These are phyloP conservation scores for Angomonas ambiguus DNA, from an alignment of 208 protist genomes.

Conservation along the genomic window DNA sequence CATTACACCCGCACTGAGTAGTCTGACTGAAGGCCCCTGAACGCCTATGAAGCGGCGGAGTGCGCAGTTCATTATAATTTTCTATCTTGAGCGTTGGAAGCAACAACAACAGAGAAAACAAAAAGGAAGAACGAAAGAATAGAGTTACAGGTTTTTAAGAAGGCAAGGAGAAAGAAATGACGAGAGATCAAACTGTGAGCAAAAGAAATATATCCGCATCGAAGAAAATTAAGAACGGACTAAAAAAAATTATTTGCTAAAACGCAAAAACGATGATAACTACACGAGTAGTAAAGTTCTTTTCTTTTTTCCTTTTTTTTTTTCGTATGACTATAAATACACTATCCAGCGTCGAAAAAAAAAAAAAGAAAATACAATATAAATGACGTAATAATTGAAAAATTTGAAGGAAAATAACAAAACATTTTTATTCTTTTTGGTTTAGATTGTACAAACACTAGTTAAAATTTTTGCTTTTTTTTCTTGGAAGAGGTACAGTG, in stretches of 20 bases:
- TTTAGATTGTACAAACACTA: too few relatives aligned
- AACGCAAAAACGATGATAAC: too few relatives aligned
- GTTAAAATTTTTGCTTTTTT: too few relatives aligned
- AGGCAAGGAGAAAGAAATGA: background rate
- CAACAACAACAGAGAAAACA: background rate
- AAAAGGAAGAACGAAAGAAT: background rate
- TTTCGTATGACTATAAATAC: background rate
- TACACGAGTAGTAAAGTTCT: too few relatives aligned
- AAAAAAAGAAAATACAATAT: conserved; percentile 17
- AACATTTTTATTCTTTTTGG: conserved; percentile 9
- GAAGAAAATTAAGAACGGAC: conserved; percentile 15
- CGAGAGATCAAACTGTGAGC: background rate
- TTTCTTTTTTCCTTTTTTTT: too few relatives aligned
- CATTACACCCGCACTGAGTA: too few relatives aligned
- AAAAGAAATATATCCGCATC: background rate
- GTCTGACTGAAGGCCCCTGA: too few relatives aligned
- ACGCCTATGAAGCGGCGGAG: too few relatives aligned
- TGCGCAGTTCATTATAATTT: too few relatives aligned
- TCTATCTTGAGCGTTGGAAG: too few relatives aligned
- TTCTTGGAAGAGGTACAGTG: too few relatives aligned
- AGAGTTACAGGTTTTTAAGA: background rate
- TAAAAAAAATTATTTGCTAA: conserved; percentile 14
- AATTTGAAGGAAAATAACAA: background rate
- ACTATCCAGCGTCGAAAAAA: background rate
- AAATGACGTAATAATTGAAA: conserved; percentile 9